phyloP scores from a whole-genome alignment of 108 stramenopile species.

The Nannochloropsis oceanica region DNA sequence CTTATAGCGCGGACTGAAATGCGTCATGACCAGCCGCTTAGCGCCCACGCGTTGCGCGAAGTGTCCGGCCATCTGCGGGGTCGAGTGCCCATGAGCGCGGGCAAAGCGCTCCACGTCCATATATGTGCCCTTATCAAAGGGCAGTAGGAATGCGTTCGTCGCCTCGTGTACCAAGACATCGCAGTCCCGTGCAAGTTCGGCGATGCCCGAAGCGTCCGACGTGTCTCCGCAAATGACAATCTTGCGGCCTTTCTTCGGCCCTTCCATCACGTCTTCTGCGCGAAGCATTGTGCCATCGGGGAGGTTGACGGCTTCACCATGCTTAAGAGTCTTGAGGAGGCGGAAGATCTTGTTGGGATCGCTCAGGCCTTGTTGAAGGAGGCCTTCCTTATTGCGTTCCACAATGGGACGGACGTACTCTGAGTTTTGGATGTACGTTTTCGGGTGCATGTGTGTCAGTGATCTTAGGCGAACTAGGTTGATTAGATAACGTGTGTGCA shows the following conservation, averaged over 20 bases:
- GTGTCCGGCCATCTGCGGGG: constrained; percentile 34
- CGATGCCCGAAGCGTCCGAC: constrained; percentile 39
- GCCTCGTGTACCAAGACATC: constrained; percentile 40
- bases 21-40: constrained; percentile 32
- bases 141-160: constrained; percentile 28
- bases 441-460: too few species aligned
- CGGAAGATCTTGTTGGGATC: constrained; percentile 59
- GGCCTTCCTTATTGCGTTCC: constrained; percentile 48
- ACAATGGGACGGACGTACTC: constrained; percentile 62
- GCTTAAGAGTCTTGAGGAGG: constrained; percentile 53
- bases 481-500: too few species aligned
- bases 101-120: constrained; percentile 10
- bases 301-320: constrained; percentile 53
- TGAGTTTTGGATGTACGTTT: constrained; percentile 13
- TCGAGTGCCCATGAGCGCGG: constrained; percentile 39
- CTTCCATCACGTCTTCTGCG: constrained; percentile 62
- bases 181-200: constrained; percentile 1
- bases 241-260: constrained; percentile 62
- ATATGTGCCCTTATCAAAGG: constrained; percentile 21
- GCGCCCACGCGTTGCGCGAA: constrained; percentile 32
- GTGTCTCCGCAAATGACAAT: constrained; percentile 86
- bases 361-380: constrained; percentile 50
- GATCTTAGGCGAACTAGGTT: too few species aligned
- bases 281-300: constrained; percentile 70
- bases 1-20: constrained; percentile 36